These are phyloP conservation scores for Smittium mucronatum DNA, from an alignment of 371 early-diverging fungal species.

Conservation along the genomic window DNA sequence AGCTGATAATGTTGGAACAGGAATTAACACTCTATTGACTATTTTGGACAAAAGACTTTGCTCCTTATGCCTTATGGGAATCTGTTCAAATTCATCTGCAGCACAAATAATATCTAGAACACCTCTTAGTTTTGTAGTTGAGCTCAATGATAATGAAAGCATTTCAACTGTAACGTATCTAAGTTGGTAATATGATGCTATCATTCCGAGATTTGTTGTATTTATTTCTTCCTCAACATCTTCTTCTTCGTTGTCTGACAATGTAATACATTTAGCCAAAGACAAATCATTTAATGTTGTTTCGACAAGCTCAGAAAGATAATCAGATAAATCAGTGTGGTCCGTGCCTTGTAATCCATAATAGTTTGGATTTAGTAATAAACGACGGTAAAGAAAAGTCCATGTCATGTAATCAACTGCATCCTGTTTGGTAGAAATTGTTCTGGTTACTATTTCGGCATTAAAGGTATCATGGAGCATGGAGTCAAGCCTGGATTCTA, in stretches of 20 bases:
- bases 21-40: conserved; percentile 61
- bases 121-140: conserved; percentile 76
- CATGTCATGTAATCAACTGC: conserved; percentile 96
- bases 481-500: conserved; percentile 81
- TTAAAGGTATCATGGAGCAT: conserved; percentile 90
- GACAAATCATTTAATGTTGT: conserved; percentile 69
- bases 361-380: conserved; percentile 93
- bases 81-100: conserved; percentile 78
- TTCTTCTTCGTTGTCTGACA: conserved; percentile 74
- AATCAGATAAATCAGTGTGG: conserved; percentile 77
- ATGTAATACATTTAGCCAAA: conserved; percentile 77
- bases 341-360: conserved; percentile 79
- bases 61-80: conserved; percentile 91
- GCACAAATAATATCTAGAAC: conserved; percentile 82
- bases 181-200: conserved; percentile 92
- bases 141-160: conserved; percentile 73
- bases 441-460: conserved; percentile 84
- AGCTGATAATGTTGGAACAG: conserved; percentile 16
- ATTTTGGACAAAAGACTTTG: conserved; percentile 57
- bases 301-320: conserved; percentile 90
- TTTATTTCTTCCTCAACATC: conserved; percentile 33
- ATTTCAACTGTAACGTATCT: conserved; percentile 85
- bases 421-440: conserved; percentile 93
- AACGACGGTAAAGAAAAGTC: conserved; percentile 90
- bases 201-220: conserved; percentile 90